A percentile compares a stretch with the other conserved stretches of the same genome.
These are phyloP conservation scores for Mortierella sp. DNA, from an alignment of 371 early-diverging fungal genomes.

Conservation along the genomic window DNA sequence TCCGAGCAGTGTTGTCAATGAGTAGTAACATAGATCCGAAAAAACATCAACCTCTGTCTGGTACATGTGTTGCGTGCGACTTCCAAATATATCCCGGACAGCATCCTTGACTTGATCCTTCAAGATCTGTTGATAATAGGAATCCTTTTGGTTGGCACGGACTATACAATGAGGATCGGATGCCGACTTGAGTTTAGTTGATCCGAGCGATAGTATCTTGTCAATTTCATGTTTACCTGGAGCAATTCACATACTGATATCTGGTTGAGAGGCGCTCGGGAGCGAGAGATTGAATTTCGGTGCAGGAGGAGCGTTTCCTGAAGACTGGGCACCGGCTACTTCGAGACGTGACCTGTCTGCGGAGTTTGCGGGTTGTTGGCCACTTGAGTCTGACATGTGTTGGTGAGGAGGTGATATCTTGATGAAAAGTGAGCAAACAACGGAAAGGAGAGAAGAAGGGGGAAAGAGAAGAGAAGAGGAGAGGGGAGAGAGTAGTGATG, in stretches of 20 bases:
- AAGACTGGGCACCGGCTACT: constrained; percentile 11
- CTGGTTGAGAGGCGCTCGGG: constrained; percentile 84
- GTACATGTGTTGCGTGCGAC: constrained; percentile 77
- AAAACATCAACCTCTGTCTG: constrained; percentile 73
- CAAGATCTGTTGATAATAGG: constrained; percentile 77
- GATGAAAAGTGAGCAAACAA: neutral
- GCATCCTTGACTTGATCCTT: constrained; percentile 74
- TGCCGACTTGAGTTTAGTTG: neutral
- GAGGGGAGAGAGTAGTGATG: neutral
- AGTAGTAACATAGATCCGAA: constrained; percentile 78
- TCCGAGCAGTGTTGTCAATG: constrained; percentile 81
- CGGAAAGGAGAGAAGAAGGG: neutral
- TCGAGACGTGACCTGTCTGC: constrained; percentile 47
- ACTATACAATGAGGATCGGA: constrained; percentile 58
- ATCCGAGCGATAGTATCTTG: neutral
- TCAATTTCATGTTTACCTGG: neutral
- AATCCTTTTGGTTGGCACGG: constrained; percentile 91
- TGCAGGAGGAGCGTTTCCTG: constrained; percentile 27
- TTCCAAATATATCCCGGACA: constrained; percentile 75
- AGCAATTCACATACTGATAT: constrained; percentile 69
- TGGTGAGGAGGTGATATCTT: neutral
- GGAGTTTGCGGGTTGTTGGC: constrained; percentile 39
- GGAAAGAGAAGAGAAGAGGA: neutral
- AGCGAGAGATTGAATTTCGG: constrained; percentile 61
- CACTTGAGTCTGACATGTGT: constrained; percentile 12